phyloP scores from a whole-genome alignment of 768 basidiomycete genomes.

The Podaxis mareebaensis region DNA sequence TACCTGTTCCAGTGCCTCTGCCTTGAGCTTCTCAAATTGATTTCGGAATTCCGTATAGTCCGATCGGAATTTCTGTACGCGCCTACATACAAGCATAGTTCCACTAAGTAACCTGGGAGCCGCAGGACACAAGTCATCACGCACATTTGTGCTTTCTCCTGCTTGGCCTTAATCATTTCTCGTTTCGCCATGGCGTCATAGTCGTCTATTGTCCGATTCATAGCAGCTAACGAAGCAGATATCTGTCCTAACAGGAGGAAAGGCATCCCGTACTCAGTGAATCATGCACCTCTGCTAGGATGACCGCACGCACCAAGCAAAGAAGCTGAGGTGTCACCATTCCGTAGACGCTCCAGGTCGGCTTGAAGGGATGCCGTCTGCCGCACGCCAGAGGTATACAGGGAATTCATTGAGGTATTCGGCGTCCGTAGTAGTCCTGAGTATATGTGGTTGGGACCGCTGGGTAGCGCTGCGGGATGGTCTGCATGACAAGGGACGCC shows the following conservation, averaged over 20 bases:
- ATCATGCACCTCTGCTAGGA: conserved; percentile 13
- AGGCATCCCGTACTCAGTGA: conserved; percentile 21
- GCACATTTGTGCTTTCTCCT: conserved; percentile 93
- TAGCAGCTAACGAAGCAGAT: conserved; percentile 92
- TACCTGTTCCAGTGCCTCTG: conserved; percentile 52
- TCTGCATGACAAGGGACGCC: conserved; percentile 2
- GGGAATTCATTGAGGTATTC: conserved; percentile 72
- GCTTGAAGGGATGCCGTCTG: conserved; percentile 88
- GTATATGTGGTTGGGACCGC: too few relatives aligned
- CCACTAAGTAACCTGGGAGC: background rate
- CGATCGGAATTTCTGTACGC: conserved; percentile 86
- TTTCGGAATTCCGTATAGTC: conserved; percentile 83
- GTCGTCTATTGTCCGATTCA: conserved; percentile 94
- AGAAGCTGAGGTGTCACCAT: conserved; percentile 79
- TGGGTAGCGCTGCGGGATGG: background rate
- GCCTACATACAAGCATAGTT: conserved; percentile 46
- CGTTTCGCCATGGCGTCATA: conserved; percentile 96
- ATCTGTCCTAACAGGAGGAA: conserved; percentile 79
- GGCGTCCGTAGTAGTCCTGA: too few relatives aligned
- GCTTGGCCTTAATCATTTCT: conserved; percentile 94
- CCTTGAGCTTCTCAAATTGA: conserved; percentile 81
- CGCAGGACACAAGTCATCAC: conserved; percentile 22
- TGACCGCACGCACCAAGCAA: conserved; percentile 66
- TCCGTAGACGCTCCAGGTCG: conserved; percentile 81
- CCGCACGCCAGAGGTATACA: conserved; percentile 91